Evolutionary conservation across 108 stramenopile species (phyloP).

Genomic region (Ochromonas danica): DNA sequence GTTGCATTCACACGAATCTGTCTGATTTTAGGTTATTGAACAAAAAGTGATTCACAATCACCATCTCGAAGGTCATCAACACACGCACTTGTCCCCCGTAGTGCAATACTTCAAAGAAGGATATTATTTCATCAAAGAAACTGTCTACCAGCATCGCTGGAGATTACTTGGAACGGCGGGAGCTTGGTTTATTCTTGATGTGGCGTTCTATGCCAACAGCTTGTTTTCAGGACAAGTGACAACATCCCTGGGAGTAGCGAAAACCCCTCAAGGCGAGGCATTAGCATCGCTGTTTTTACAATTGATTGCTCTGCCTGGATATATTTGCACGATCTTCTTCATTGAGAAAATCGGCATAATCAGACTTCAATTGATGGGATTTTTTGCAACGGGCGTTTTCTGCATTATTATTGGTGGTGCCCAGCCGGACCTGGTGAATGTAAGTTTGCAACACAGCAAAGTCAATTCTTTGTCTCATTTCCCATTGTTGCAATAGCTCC

Average conservation of each 20-base stretch:
- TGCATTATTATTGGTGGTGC: constrained; percentile 38
- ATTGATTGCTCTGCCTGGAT: constrained; percentile 53
- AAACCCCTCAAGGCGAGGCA: constrained; percentile 21
- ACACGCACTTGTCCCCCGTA: constrained; percentile 13
- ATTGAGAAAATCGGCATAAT: constrained; percentile 53
- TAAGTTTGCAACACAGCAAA: constrained; percentile 16
- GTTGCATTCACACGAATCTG: constrained; percentile 15
- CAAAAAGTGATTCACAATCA: constrained; percentile 17
- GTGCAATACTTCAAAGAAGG: constrained; percentile 15
- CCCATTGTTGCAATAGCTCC: neutral
- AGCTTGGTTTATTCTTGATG: constrained; percentile 62
- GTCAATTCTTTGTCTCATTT: constrained; percentile 17
- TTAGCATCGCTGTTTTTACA: constrained; percentile 41
- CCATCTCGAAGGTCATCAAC: constrained; percentile 14
- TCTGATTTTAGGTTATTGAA: constrained; percentile 17
- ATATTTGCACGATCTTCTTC: constrained; percentile 51
- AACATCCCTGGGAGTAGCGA: constrained; percentile 13
- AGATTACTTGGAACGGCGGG: constrained; percentile 57
- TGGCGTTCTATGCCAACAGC: constrained; percentile 58
- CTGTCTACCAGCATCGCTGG: constrained; percentile 13
- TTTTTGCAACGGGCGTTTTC: constrained; percentile 33
- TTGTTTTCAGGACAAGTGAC: constrained; percentile 34
- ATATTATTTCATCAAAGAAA: constrained; percentile 18
- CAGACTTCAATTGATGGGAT: constrained; percentile 50
- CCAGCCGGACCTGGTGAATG: constrained; percentile 4